A percentile compares a stretch with the other conserved stretches of the same genome.
Conservation (phyloP, 345 rosid species). For the Murraya koenigii region DNA sequence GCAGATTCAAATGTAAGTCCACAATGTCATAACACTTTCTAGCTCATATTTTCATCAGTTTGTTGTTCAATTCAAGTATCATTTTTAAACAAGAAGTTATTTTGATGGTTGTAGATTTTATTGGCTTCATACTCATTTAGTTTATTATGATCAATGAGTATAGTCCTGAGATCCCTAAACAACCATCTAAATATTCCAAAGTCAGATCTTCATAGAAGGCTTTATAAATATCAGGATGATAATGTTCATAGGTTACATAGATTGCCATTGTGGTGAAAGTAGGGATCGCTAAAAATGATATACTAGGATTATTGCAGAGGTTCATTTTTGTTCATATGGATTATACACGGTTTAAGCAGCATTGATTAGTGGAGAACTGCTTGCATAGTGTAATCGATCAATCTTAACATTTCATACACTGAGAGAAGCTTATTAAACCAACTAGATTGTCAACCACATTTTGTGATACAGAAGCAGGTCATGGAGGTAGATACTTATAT, state of each 20-base stretch:
- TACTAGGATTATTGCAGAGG: neutral
- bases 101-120: neutral
- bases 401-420: neutral
- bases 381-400: neutral
- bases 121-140: neutral
- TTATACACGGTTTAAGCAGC: neutral
- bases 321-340: neutral
- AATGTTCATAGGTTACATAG: neutral
- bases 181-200: neutral
- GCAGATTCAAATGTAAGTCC: constrained; percentile 80
- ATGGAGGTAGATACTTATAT: neutral
- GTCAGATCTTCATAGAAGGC: neutral
- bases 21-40: neutral
- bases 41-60: neutral
- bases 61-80: neutral
- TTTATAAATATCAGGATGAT: neutral
- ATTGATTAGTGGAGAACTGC: neutral
- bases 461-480: neutral
- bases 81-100: neutral
- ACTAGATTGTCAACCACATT: neutral
- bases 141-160: neutral
- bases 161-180: neutral
- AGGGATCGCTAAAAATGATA: neutral
- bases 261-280: neutral
- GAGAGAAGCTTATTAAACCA: neutral